A percentile compares a stretch with the other conserved stretches of the same genome.
Evolutionary conservation across 2,329 filamentous ascomycete species (phyloP).

Genomic region (Ophiobolus disseminans): DNA sequence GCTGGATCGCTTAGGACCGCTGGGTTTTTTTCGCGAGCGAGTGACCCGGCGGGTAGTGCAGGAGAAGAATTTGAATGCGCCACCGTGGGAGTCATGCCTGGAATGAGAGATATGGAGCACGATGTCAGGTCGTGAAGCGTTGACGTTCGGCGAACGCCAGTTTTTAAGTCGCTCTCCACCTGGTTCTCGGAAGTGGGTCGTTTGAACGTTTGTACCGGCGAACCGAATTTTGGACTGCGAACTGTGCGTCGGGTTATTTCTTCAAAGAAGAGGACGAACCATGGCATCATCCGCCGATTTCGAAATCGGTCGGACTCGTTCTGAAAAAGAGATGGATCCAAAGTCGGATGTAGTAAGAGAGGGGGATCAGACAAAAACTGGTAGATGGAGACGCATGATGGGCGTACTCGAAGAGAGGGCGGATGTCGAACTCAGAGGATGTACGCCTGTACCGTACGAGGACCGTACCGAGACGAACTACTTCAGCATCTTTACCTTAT

Average conservation of each 20-base stretch:
- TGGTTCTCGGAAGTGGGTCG: not conserved
- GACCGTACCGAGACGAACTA: constrained; percentile 62
- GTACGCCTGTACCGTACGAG: constrained; percentile 63
- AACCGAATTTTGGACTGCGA: not conserved
- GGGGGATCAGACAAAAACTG: constrained; percentile 18
- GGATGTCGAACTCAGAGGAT: constrained; percentile 52
- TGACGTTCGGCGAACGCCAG: not conserved
- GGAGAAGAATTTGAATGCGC: constrained; percentile 1
- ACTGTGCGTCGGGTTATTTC: too few relatives aligned
- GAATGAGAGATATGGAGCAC: not conserved
- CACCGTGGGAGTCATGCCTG: constrained; percentile 5
- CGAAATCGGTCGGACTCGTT: not conserved
- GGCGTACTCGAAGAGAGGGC: constrained; percentile 29
- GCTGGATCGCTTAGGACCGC: constrained; percentile 14
- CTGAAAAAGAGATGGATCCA: not conserved
- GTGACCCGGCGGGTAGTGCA: constrained; percentile 3
- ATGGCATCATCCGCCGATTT: not conserved
- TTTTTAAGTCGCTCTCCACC: too few relatives aligned
- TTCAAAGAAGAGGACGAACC: too few relatives aligned
- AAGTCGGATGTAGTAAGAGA: constrained; percentile 1
- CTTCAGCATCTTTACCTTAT: constrained; percentile 66
- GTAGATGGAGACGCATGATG: constrained; percentile 23
- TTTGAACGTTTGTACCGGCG: not conserved
- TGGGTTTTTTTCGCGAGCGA: not conserved
- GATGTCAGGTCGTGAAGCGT: too few relatives aligned